These are phyloP conservation scores for Verticillium zaregamsianum DNA, from an alignment of 2,329 filamentous ascomycete genomes.

Conservation along the genomic window DNA sequence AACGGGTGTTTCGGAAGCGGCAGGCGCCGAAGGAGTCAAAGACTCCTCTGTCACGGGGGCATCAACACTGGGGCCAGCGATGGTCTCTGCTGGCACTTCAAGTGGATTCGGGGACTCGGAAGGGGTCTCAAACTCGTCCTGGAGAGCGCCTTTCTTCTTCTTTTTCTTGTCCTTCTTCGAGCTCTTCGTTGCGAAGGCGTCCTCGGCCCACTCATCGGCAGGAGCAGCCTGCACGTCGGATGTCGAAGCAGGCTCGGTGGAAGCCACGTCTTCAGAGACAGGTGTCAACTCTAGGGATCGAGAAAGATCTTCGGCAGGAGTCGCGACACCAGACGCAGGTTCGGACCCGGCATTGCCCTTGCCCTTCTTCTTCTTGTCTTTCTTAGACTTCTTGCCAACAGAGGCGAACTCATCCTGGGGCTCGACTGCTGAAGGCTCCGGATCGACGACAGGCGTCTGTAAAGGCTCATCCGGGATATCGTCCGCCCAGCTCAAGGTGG, in stretches of 20 bases:
- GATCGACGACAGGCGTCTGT: conserved; percentile 13
- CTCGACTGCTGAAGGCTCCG: neutral
- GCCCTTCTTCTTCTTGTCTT: conserved; percentile 15
- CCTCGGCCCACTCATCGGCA: conserved; percentile 5
- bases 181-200: conserved; percentile 21
- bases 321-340: conserved; percentile 3
- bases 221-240: neutral
- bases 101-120: conserved; percentile 1
- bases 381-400: conserved; percentile 21
- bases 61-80: neutral
- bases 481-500: conserved; percentile 11
- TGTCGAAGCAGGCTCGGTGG: neutral
- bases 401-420: conserved; percentile 14
- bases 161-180: conserved; percentile 30
- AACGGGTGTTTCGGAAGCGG: conserved; percentile 7
- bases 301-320: conserved; percentile 4
- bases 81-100: conserved; percentile 2
- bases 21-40: neutral
- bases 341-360: conserved; percentile 3
- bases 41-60: neutral
- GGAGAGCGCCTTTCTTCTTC: conserved; percentile 22
- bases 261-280: conserved; percentile 3
- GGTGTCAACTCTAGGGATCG: conserved; percentile 1
- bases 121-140: neutral
- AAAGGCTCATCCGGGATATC: conserved; percentile 18